These are phyloP conservation scores for Plectranthus barbatus DNA, from an alignment of 257 asterid species.

Conservation along the genomic window DNA sequence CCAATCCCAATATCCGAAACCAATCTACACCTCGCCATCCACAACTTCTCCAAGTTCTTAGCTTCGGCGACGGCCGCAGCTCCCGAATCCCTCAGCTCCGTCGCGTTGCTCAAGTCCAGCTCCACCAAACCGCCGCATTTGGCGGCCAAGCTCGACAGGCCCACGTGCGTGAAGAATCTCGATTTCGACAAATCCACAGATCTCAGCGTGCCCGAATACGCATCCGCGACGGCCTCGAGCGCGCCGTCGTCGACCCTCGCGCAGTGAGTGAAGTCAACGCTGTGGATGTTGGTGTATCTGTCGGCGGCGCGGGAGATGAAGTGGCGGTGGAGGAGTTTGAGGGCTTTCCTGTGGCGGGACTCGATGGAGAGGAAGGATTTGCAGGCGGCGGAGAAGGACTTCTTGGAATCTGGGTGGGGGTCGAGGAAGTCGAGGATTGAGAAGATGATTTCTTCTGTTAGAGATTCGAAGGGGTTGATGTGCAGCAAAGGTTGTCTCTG, in stretches of 20 bases:
- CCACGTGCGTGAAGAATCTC: slow-evolving; percentile 24
- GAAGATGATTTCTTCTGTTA: slow-evolving; percentile 28
- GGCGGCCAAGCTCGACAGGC: slow-evolving; percentile 22
- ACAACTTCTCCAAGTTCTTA: slow-evolving; percentile 28
- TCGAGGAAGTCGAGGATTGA: slow-evolving; percentile 26
- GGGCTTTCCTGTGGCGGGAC: slow-evolving; percentile 24
- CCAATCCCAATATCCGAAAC: slow-evolving; percentile 41
- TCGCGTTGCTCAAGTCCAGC: slow-evolving; percentile 30
- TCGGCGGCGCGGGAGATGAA: background rate
- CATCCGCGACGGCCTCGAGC: slow-evolving; percentile 7
- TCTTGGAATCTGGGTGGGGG: slow-evolving; percentile 9
- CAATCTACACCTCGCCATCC: slow-evolving; percentile 31
- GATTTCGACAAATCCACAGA: slow-evolving; percentile 28
- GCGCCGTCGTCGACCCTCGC: slow-evolving; percentile 20
- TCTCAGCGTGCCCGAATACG: slow-evolving; percentile 7
- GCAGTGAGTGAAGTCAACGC: slow-evolving; percentile 27
- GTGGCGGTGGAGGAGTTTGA: slow-evolving; percentile 25
- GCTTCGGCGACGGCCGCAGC: slow-evolving; percentile 34
- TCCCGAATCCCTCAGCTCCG: slow-evolving; percentile 28
- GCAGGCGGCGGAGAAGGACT: slow-evolving; percentile 1
- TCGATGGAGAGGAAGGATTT: slow-evolving; percentile 25
- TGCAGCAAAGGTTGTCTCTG: background rate
- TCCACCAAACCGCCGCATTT: slow-evolving; percentile 28
- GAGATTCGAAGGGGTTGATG: slow-evolving; percentile 14
- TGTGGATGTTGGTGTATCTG: slow-evolving; percentile 18